Conservation (phyloP, 139 green algal genomes). For the Closterium sp. region DNA sequence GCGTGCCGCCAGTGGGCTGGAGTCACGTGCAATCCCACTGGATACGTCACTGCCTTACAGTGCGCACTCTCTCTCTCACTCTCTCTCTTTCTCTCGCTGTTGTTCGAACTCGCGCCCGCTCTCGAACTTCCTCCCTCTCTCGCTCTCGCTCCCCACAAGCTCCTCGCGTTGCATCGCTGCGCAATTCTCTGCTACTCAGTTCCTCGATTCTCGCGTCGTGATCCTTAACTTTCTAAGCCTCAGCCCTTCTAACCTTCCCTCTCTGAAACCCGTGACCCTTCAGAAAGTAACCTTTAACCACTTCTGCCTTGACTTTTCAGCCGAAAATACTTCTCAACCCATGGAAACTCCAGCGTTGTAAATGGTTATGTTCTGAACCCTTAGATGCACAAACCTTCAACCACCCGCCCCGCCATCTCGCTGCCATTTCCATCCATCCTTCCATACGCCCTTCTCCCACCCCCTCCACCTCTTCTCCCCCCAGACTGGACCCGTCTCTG, state of each 20-base stretch:
- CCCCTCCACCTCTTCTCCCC: neutral
- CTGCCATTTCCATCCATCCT: too few species aligned
- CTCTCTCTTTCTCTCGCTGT: neutral
- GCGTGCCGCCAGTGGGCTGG: neutral
- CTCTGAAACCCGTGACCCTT: too few species aligned
- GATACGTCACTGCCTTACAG: neutral
- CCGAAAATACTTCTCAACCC: too few species aligned
- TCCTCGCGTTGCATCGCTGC: too few species aligned
- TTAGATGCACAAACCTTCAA: too few species aligned
- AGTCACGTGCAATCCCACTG: neutral
- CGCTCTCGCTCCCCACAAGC: too few species aligned
- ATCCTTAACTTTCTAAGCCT: neutral
- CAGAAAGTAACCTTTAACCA: neutral
- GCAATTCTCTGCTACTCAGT: too few species aligned
- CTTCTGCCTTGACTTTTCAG: neutral
- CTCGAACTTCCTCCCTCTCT: too few species aligned
- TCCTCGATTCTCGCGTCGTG: neutral
- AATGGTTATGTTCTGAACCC: too few species aligned
- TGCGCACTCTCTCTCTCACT: neutral
- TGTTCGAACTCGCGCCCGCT: neutral
- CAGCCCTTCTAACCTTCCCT: neutral
- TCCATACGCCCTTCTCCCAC: neutral
- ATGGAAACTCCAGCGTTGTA: too few species aligned
- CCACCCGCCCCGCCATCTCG: too few species aligned
- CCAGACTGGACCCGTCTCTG: neutral